These are phyloP conservation scores for Turritis glabra DNA, from an alignment of 345 rosid genomes.

Conservation along the genomic window DNA sequence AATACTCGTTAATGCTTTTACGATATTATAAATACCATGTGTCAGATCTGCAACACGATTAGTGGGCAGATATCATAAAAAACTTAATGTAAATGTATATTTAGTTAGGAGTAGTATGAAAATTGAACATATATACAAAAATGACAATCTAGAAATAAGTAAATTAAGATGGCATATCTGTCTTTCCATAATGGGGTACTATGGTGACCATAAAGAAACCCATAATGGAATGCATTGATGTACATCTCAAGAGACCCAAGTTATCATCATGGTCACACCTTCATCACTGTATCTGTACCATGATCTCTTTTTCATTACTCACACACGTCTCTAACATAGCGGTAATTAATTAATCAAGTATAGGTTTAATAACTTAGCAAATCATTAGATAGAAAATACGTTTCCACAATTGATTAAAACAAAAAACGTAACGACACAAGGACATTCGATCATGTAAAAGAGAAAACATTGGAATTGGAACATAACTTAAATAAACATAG, in stretches of 20 bases:
- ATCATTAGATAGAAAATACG: constrained; percentile 55
- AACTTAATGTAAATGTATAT: neutral
- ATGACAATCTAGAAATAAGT: neutral
- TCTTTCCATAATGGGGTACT: constrained; percentile 7
- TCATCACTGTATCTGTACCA: constrained; percentile 27
- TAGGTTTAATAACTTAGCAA: constrained; percentile 21
- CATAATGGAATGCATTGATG: constrained; percentile 27
- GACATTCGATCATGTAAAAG: constrained; percentile 45
- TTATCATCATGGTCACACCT: constrained; percentile 20
- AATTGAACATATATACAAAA: neutral
- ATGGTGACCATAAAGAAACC: constrained; percentile 32
- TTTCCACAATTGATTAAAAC: constrained; percentile 46
- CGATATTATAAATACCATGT: neutral
- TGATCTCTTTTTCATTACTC: constrained; percentile 5
- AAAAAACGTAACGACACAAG: constrained; percentile 19
- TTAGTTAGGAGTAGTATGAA: neutral
- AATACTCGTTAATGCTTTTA: neutral
- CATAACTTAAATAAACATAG: constrained; percentile 44
- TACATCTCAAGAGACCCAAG: constrained; percentile 28
- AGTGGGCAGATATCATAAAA: neutral
- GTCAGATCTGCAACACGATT: neutral
- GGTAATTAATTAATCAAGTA: neutral
- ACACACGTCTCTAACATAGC: neutral
- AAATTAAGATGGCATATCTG: neutral
- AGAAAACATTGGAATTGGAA: constrained; percentile 52